These are phyloP conservation scores for Penicillium sp. DNA, from an alignment of 2,329 filamentous ascomycete genomes.

Conservation along the genomic window DNA sequence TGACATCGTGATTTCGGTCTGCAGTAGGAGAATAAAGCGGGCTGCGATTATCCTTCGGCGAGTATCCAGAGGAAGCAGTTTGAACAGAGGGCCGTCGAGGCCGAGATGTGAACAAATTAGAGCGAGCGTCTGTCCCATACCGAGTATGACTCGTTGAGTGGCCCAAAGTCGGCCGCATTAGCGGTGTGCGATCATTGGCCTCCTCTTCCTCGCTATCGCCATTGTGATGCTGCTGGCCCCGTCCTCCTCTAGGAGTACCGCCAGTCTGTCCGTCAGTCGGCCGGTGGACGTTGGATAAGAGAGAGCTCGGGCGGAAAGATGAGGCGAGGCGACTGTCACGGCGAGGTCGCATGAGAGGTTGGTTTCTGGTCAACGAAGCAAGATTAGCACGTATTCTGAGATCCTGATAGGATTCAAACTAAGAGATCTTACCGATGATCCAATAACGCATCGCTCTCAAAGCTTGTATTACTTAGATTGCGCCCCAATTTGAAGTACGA, in stretches of 20 bases:
- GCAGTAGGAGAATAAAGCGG: conserved; percentile 20
- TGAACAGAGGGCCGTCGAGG: conserved; percentile 28
- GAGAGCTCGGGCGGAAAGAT: conserved; percentile 38
- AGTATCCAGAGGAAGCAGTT: conserved; percentile 30
- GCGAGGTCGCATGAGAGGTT: conserved; percentile 61
- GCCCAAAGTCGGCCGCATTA: conserved; percentile 43
- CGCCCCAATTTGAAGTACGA: conserved; percentile 54
- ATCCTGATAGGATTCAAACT: not conserved
- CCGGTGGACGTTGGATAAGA: conserved; percentile 39
- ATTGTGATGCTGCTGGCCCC: conserved; percentile 18
- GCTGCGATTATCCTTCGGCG: conserved; percentile 27
- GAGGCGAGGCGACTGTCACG: conserved; percentile 49
- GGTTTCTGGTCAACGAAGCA: conserved; percentile 46
- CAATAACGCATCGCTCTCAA: conserved; percentile 82
- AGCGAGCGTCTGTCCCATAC: conserved; percentile 33
- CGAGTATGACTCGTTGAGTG: conserved; percentile 35
- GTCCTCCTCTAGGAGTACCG: conserved; percentile 36
- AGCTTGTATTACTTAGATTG: conserved; percentile 75
- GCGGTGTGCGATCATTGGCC: conserved; percentile 53
- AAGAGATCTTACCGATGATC: conserved; percentile 67
- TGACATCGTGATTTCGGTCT: conserved; percentile 55
- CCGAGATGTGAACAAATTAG: conserved; percentile 26
- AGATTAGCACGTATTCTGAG: conserved; percentile 7
- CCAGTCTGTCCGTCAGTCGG: conserved; percentile 38
- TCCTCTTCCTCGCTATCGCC: conserved; percentile 35